Percentiles rank a stretch among this genome's conserved stretches.
Conservation (phyloP, 208 protist genomes). For the Vickermania ingenoplastis region DNA sequence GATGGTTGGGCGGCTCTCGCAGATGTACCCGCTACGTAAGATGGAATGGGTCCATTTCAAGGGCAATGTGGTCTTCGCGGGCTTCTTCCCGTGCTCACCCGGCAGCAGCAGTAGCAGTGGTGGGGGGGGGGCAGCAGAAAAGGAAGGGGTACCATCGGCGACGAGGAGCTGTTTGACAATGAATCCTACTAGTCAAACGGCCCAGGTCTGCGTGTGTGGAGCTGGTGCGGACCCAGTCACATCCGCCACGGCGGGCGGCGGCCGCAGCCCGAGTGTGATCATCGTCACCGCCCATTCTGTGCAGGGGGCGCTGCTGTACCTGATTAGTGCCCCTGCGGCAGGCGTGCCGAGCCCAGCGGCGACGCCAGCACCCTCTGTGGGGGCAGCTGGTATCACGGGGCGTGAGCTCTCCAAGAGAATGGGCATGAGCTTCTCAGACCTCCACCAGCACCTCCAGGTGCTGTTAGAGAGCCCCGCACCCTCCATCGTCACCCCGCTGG, state of each 20-base stretch:
- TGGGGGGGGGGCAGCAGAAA: no score
- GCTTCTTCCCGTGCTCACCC: neutral
- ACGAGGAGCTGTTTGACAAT: no score
- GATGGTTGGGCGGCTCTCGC: neutral
- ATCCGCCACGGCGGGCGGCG: neutral
- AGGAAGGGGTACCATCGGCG: no score
- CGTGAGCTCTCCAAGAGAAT: slow-evolving; percentile 13
- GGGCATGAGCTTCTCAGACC: slow-evolving; percentile 24
- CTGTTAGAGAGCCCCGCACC: neutral
- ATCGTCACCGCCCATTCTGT: neutral
- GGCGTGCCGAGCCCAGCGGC: neutral
- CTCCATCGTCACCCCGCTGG: neutral
- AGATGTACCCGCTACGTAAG: neutral
- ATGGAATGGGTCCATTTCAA: neutral
- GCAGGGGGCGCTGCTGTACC: neutral
- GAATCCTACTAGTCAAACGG: no score
- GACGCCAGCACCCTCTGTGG: neutral
- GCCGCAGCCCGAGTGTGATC: neutral
- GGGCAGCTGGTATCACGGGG: slow-evolving; percentile 7
- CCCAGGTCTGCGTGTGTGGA: no score
- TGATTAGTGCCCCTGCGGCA: neutral
- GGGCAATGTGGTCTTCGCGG: neutral
- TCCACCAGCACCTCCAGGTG: slow-evolving; percentile 16
- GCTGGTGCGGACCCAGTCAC: no score
- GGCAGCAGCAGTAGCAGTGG: neutral